Evolutionary conservation across 1,284 basidiomycete genomes (phyloP), one percentile per base, ranked within the genome.

Genomic region (Trametes versicolor): DNA sequence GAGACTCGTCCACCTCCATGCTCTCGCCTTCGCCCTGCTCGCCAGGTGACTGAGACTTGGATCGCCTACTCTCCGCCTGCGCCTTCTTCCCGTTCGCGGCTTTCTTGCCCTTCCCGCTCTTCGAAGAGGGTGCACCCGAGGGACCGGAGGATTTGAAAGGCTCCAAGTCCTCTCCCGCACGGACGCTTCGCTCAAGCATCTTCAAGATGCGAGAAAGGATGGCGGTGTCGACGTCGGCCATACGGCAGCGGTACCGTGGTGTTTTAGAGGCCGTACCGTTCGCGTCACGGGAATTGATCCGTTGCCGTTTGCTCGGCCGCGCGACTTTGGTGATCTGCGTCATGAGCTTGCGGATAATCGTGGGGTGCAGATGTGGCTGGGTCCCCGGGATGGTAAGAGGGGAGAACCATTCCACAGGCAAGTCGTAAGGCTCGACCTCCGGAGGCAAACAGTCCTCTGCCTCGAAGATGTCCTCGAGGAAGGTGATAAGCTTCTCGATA

Each of bases 391-490:
- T 70, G 0, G 90, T 89, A 15, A 88, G 77, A 2, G 80, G 72
- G 0, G 89, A 89, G 72, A 96, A 96, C 75, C 86, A 93, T 4
- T 88, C 85, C 25, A 79, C 71, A 12, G 88, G 83, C 10, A 95
- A 78, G 61, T 89, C 86, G 15, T 78, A 74, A 5, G 81, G 68
- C 45, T 87, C 83, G 1, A 86, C 80, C 64, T 93, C 89, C 0
- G 90, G 83, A 2, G 92, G 86, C 23, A 97, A 81, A 0, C 85
- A 77, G 73, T 97, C 96, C 73, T 97, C 93, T 0, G 95, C 93
- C 74, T 97, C 94, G 69, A 97, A 93, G 23, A 97, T 86, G 62
- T 97, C 94, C 66, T 97, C 94, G 1, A 97, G 80, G 21, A 91
- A 75, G 7, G 83, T 82, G 2, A 81, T 82, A 6, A 97, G 82